A percentile compares a stretch with the other conserved stretches of the same genome.
Evolutionary conservation across 2,329 filamentous ascomycete genomes (phyloP).

Genomic region (Fusarium sp.): DNA sequence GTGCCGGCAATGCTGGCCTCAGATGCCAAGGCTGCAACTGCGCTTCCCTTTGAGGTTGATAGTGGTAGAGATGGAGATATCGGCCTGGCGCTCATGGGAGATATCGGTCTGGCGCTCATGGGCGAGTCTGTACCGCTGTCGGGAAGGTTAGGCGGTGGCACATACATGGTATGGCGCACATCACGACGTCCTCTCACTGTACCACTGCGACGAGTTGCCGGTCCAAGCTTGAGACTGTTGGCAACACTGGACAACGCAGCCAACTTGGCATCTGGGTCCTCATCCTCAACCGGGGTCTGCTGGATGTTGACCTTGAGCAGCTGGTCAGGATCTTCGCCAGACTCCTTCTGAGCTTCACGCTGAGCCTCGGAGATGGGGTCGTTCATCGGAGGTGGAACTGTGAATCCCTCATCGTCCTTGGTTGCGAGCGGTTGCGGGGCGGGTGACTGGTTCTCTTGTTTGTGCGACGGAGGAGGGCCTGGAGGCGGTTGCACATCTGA

Average conservation of each 20-base stretch:
- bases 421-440: conserved; percentile 48
- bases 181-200: conserved; percentile 90
- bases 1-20: conserved; percentile 67
- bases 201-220: conserved; percentile 75
- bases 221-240: conserved; percentile 74
- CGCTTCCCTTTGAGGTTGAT: conserved; percentile 49
- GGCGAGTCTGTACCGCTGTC: conserved; percentile 47
- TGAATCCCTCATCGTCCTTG: conserved; percentile 82
- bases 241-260: conserved; percentile 81
- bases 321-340: conserved; percentile 69
- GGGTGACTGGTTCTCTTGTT: conserved; percentile 52
- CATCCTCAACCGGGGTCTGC: conserved; percentile 81
- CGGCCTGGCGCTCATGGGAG: conserved; percentile 27
- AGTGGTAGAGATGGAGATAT: conserved; percentile 37
- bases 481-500: conserved; percentile 64
- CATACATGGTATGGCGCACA: conserved; percentile 89
- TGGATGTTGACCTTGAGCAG: conserved; percentile 84
- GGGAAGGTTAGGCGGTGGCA: conserved; percentile 62
- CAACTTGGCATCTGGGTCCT: conserved; percentile 77
- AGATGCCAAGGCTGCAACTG: conserved; percentile 68
- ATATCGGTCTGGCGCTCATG: conserved; percentile 27
- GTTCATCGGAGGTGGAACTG: conserved; percentile 72
- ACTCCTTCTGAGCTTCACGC: conserved; percentile 63
- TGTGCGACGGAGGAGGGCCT: conserved; percentile 59
- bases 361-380: conserved; percentile 79